Percentiles rank a stretch among this genome's conserved stretches.
Conservation (phyloP, 441 rosid species). For the Pelargonium hybrid region DNA sequence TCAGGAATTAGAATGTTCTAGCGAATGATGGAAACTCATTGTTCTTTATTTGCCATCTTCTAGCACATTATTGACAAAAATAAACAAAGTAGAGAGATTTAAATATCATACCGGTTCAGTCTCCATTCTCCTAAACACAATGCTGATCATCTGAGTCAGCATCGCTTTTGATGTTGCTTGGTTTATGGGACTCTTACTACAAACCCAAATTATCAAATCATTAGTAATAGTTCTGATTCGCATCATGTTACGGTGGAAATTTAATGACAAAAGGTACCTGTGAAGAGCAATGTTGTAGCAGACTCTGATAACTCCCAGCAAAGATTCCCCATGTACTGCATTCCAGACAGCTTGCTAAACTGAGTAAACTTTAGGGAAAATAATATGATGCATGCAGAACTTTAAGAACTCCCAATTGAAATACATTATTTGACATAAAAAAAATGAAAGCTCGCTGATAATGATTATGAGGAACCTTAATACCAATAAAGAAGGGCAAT, state of each 20-base stretch:
- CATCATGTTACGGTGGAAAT: conserved; percentile 9
- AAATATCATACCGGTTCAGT: conserved; percentile 55
- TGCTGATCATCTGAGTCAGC: conserved; percentile 98
- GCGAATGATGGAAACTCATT: conserved; percentile 8
- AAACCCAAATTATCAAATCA: conserved; percentile 29
- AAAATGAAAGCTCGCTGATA: background rate
- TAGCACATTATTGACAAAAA: conserved; percentile 7
- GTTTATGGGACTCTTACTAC: conserved; percentile 96
- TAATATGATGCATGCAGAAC: background rate
- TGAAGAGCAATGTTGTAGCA: conserved; percentile 96
- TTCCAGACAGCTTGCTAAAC: conserved; percentile 15
- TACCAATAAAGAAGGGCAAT: background rate
- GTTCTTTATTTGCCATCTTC: conserved; percentile 10
- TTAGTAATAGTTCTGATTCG: conserved; percentile 23
- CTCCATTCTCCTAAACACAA: conserved; percentile 94
- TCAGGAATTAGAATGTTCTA: conserved; percentile 21
- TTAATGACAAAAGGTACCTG: conserved; percentile 45
- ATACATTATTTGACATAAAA: background rate
- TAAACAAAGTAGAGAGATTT: conserved; percentile 13
- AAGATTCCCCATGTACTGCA: conserved; percentile 95
- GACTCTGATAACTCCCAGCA: conserved; percentile 91
- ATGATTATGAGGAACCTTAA: background rate
- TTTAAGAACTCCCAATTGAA: background rate
- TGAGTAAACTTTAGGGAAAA: background rate
- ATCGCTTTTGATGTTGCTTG: conserved; percentile 99